Conservation (phyloP, 257 asterid genomes). For the Solanum pennellii region DNA sequence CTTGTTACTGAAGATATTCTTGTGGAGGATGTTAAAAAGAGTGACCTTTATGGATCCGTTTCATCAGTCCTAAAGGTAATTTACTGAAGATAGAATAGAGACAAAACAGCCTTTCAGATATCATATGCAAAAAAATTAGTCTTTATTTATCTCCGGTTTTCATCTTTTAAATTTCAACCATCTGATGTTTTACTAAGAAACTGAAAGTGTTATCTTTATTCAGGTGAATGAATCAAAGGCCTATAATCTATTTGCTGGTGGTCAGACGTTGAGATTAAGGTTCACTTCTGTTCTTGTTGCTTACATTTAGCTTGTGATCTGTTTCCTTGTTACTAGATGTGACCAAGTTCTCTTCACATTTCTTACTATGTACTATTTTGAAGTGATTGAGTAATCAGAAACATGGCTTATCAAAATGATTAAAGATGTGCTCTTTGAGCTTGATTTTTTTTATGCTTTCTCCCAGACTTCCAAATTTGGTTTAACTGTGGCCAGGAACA, state of each 20-base stretch:
- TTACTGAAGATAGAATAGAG: neutral
- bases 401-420: neutral
- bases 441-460: neutral
- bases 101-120: neutral
- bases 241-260: conserved; percentile 40
- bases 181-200: neutral
- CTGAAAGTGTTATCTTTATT: neutral
- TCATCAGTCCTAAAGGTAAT: conserved; percentile 77
- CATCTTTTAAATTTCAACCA: neutral
- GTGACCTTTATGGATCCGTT: conserved; percentile 78
- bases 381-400: neutral
- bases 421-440: neutral
- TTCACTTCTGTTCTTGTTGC: conserved; percentile 6
- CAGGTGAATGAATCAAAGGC: conserved; percentile 82
- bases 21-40: conserved; percentile 71
- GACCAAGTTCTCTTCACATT: neutral
- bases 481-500: neutral
- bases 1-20: conserved; percentile 85
- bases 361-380: neutral
- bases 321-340: neutral
- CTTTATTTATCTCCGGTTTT: neutral
- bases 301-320: neutral
- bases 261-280: conserved; percentile 69
- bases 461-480: neutral
- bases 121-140: neutral